These are phyloP conservation scores for Aurifilum marmelostoma DNA, from an alignment of 2,329 filamentous ascomycete genomes.

Conservation along the genomic window DNA sequence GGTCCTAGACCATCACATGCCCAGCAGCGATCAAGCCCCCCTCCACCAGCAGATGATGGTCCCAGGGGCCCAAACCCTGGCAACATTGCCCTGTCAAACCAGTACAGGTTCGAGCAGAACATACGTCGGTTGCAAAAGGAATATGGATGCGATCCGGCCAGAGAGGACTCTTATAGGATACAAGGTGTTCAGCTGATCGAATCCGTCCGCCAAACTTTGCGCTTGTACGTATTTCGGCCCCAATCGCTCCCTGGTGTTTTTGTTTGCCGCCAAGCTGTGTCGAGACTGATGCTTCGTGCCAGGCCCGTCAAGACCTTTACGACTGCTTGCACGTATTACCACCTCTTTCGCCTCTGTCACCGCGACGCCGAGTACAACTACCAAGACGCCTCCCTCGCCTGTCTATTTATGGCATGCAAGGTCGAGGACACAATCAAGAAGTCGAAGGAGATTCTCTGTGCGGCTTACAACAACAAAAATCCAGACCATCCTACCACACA, in stretches of 20 bases:
- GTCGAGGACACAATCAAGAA: slow-evolving; percentile 98
- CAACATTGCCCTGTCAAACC: slow-evolving; percentile 55
- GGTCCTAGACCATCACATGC: slow-evolving; percentile 22
- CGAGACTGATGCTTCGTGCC: slow-evolving; percentile 39
- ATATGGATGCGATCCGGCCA: slow-evolving; percentile 72
- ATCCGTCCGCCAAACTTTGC: slow-evolving; percentile 75
- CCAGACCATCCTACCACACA: slow-evolving; percentile 69
- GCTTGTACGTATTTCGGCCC: slow-evolving; percentile 62
- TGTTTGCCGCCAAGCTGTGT: background rate
- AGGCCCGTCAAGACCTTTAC: slow-evolving; percentile 84
- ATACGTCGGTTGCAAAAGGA: slow-evolving; percentile 73
- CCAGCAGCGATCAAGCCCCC: slow-evolving; percentile 23
- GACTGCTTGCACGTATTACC: slow-evolving; percentile 89
- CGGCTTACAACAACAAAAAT: slow-evolving; percentile 82
- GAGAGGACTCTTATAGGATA: slow-evolving; percentile 79
- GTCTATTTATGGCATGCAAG: slow-evolving; percentile 92
- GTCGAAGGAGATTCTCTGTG: slow-evolving; percentile 88
- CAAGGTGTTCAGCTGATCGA: slow-evolving; percentile 91
- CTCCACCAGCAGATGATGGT: slow-evolving; percentile 20
- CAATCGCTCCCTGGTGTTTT: background rate
- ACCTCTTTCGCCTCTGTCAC: slow-evolving; percentile 87
- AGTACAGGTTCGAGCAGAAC: slow-evolving; percentile 81
- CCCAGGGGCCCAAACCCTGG: slow-evolving; percentile 50
- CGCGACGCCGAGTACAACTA: slow-evolving; percentile 85
- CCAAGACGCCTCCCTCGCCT: slow-evolving; percentile 83